phyloP scores from a whole-genome alignment of 495 filamentous ascomycete genomes.

The Gamarada debralockiae region DNA sequence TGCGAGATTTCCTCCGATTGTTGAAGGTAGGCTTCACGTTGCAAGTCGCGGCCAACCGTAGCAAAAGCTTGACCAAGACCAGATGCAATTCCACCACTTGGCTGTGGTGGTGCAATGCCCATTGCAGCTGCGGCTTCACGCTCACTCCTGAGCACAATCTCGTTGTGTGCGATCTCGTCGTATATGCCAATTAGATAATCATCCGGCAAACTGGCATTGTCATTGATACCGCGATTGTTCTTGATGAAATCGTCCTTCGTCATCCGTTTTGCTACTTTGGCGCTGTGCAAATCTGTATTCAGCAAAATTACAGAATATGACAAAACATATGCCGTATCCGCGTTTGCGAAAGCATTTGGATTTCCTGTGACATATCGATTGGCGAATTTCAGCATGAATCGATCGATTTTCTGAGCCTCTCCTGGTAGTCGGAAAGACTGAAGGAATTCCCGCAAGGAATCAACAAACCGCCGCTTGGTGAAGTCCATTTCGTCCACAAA shows the following conservation, averaged over 20 bases:
- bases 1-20: slow-evolving; percentile 86
- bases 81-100: slow-evolving; percentile 69
- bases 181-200: slow-evolving; percentile 89
- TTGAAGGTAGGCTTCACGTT: slow-evolving; percentile 88
- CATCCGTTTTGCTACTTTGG: slow-evolving; percentile 84
- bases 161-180: slow-evolving; percentile 84
- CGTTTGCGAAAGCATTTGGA: slow-evolving; percentile 96
- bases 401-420: slow-evolving; percentile 98
- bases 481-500: slow-evolving; percentile 98
- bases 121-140: slow-evolving; percentile 78
- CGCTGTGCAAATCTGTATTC: slow-evolving; percentile 93
- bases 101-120: slow-evolving; percentile 53
- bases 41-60: slow-evolving; percentile 85
- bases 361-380: slow-evolving; percentile 93
- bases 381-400: slow-evolving; percentile 99
- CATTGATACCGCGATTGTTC: slow-evolving; percentile 98
- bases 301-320: slow-evolving; percentile 96
- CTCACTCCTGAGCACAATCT: slow-evolving; percentile 94
- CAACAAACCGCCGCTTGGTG: slow-evolving; percentile 86
- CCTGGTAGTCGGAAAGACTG: slow-evolving; percentile 94
- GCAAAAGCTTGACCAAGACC: slow-evolving; percentile 86
- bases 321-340: slow-evolving; percentile 94
- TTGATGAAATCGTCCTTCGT: slow-evolving; percentile 96
- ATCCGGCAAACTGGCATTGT: slow-evolving; percentile 87
- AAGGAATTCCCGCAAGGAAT: slow-evolving; percentile 84